A percentile compares a stretch with the other conserved stretches of the same genome.
phyloP scores from a whole-genome alignment of 2,329 filamentous ascomycete genomes.

The Didymella pomorum region DNA sequence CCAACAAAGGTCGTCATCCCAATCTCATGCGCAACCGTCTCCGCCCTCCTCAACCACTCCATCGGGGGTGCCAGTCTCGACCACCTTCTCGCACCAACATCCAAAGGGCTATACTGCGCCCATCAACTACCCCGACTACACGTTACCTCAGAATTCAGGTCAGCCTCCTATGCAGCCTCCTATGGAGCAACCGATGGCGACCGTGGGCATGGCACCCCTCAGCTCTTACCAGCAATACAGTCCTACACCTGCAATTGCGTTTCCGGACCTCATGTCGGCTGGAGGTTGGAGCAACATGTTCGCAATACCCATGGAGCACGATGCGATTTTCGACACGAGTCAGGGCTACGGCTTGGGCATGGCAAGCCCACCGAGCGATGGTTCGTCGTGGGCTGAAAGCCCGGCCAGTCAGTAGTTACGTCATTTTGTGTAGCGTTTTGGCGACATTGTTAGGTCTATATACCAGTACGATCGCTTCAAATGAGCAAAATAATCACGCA shows the following conservation, averaged over 20 bases:
- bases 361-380: slow-evolving; percentile 35
- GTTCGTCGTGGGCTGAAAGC: slow-evolving; percentile 25
- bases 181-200: slow-evolving; percentile 18
- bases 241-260: slow-evolving; percentile 31
- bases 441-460: background rate
- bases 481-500: background rate
- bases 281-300: slow-evolving; percentile 41
- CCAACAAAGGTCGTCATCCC: slow-evolving; percentile 8
- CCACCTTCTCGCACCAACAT: slow-evolving; percentile 33
- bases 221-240: slow-evolving; percentile 28
- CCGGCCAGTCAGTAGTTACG: slow-evolving; percentile 14
- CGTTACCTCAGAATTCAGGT: slow-evolving; percentile 8
- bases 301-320: slow-evolving; percentile 41
- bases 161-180: slow-evolving; percentile 8
- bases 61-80: slow-evolving; percentile 26
- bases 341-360: slow-evolving; percentile 33
- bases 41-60: slow-evolving; percentile 16
- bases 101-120: slow-evolving; percentile 17
- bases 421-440: background rate
- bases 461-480: background rate
- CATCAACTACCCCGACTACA: slow-evolving; percentile 18
- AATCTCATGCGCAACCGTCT: slow-evolving; percentile 8
- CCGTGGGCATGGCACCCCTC: slow-evolving; percentile 31
- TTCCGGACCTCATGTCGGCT: slow-evolving; percentile 39
- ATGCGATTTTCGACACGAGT: slow-evolving; percentile 29